Percentiles rank a stretch among this genome's conserved stretches.
Conservation (phyloP, 73 alveolate genomes). For the Paramecium primaurelia region DNA sequence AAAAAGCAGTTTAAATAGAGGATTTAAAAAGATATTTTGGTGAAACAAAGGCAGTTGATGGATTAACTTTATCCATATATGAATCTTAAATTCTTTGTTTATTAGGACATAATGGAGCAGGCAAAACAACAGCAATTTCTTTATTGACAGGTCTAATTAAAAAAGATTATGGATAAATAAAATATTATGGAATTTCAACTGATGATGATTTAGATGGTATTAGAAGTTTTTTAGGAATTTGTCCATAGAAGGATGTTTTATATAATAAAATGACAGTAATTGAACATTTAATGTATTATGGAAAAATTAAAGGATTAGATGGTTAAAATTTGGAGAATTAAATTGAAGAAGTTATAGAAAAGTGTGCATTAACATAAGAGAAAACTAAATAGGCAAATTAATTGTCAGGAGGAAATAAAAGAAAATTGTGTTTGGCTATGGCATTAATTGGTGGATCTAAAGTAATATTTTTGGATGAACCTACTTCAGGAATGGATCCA, state of each 20-base stretch:
- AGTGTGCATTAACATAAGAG: slow-evolving; percentile 67
- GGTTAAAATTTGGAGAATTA: slow-evolving; percentile 10
- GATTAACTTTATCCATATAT: slow-evolving; percentile 51
- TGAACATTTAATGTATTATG: slow-evolving; percentile 75
- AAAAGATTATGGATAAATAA: slow-evolving; percentile 40
- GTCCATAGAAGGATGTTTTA: slow-evolving; percentile 78
- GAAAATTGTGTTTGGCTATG: slow-evolving; percentile 76
- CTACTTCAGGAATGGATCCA: slow-evolving; percentile 82
- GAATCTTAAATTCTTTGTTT: slow-evolving; percentile 65
- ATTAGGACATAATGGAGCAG: slow-evolving; percentile 82
- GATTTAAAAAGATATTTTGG: slow-evolving; percentile 29
- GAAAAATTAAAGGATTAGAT: slow-evolving; percentile 70
- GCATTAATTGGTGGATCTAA: slow-evolving; percentile 75
- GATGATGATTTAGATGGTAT: slow-evolving; percentile 65
- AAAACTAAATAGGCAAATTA: slow-evolving; percentile 63
- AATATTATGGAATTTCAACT: slow-evolving; percentile 19
- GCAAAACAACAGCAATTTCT: slow-evolving; percentile 72
- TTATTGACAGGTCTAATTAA: slow-evolving; percentile 62
- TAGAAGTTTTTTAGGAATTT: slow-evolving; percentile 72
- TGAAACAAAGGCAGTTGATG: slow-evolving; percentile 65
- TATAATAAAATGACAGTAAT: slow-evolving; percentile 73
- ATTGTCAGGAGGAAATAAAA: slow-evolving; percentile 82
- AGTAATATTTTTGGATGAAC: slow-evolving; percentile 79
- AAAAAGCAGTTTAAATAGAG: slow-evolving; percentile 23
- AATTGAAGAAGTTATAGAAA: slow-evolving; percentile 62